Evolutionary conservation across 2,329 filamentous ascomycete genomes (phyloP), one percentile per base, ranked within the genome.

Genomic region (Claviceps sp.): DNA sequence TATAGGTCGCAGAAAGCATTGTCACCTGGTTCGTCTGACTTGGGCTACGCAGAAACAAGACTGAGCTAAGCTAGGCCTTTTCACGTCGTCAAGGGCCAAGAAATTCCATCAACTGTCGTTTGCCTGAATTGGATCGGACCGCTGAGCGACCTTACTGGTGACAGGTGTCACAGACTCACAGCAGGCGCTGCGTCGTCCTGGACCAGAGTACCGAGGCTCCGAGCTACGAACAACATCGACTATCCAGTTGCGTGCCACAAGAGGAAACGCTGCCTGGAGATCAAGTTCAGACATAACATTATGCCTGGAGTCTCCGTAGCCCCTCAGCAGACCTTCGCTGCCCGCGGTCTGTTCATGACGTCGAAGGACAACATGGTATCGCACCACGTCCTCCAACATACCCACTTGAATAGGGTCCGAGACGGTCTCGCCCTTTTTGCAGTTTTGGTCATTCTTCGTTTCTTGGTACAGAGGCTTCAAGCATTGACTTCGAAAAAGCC

Each of bases 371-470:
- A 64, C 61, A 64, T 65, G 53, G 66, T 54, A 51, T 53, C 51
- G 55, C 59, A 63, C 53, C 63, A 11, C 4, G 29, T 34, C 29
- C 9, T 34, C 29, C 29, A 34, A 3, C 29, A 11, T 34, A 3
- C 64, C 63, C 55, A 61, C 49, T 57, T 61, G 52, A 55, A 58
- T 36, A 59, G 58, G 46, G 50, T 66, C 43, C 59, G 60, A 45
- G 55, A 57, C 50, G 61, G 60, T 26, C 59, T 68, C 40, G 60
- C 64, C 50, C 53, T 67, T 53, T 63, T 70, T 57, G 64, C 64
- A 51, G 51, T 71, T 50, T 56, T 67, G 52, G 51, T 66, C 52
- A 63, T 69, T 55, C 61, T 64, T 52, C 63, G 62, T 34, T 63
- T 59, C 55, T 64, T 63, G 53, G 49, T 61, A 42, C 54, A 57